phyloP scores from a whole-genome alignment of 306 rosid genomes.

The Quercus glauca region DNA sequence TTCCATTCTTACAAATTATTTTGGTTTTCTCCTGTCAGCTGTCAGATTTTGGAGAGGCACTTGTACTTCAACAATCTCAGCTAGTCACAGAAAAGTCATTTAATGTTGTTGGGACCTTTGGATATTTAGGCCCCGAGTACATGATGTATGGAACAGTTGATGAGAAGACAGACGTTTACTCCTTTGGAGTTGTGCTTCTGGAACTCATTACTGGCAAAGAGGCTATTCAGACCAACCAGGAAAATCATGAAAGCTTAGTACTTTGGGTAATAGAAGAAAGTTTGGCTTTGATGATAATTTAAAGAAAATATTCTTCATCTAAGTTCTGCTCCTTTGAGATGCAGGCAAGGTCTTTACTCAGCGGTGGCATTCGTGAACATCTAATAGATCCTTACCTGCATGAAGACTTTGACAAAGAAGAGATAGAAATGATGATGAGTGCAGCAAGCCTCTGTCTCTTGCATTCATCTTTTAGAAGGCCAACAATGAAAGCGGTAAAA shows the following conservation, averaged over 20 bases:
- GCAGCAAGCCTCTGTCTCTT: slow-evolving; percentile 44
- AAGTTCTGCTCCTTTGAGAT: slow-evolving; percentile 1
- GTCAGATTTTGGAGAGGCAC: slow-evolving; percentile 47
- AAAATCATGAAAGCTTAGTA: slow-evolving; percentile 38
- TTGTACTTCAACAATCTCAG: slow-evolving; percentile 26
- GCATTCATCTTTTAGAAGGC: slow-evolving; percentile 46
- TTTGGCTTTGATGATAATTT: neutral
- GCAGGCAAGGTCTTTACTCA: slow-evolving; percentile 46
- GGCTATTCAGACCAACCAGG: slow-evolving; percentile 37
- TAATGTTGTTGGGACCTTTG: slow-evolving; percentile 40
- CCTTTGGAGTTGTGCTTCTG: slow-evolving; percentile 49
- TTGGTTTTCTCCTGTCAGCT: slow-evolving; percentile 18
- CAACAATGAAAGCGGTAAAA: slow-evolving; percentile 40
- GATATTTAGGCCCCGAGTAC: slow-evolving; percentile 48
- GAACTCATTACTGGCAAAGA: slow-evolving; percentile 54
- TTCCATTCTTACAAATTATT: neutral
- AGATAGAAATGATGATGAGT: slow-evolving; percentile 41
- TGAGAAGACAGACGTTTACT: slow-evolving; percentile 53
- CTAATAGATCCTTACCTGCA: slow-evolving; percentile 39
- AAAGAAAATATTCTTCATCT: neutral
- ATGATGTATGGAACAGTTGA: slow-evolving; percentile 44
- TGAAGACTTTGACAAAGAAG: slow-evolving; percentile 39
- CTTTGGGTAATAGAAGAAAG: slow-evolving; percentile 35
- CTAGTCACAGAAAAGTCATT: slow-evolving; percentile 10
- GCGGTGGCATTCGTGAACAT: slow-evolving; percentile 29